Evolutionary conservation across 495 filamentous ascomycete species (phyloP).

Genomic region (Hyaloscypha variabilis): DNA sequence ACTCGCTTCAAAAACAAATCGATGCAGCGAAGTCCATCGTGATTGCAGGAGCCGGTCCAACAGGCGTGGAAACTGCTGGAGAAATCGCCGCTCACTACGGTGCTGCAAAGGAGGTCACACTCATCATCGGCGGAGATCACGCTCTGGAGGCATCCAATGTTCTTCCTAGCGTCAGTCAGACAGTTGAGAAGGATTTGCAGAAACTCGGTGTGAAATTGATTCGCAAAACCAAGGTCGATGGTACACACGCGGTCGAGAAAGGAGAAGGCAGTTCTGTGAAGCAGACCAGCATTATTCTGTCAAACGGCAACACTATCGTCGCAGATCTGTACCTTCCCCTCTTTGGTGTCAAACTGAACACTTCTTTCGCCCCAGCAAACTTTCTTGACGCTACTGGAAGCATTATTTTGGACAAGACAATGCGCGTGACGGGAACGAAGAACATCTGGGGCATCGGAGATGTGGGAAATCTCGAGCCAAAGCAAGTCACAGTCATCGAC

Average conservation of each 20-base stretch:
- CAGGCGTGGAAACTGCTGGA: slow-evolving; percentile 64
- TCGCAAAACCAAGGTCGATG: background rate
- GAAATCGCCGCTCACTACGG: slow-evolving; percentile 54
- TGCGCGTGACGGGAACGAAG: slow-evolving; percentile 35
- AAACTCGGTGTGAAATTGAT: slow-evolving; percentile 5
- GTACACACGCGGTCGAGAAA: background rate
- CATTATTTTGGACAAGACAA: slow-evolving; percentile 35
- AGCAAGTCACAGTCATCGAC: background rate
- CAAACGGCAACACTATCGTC: slow-evolving; percentile 33
- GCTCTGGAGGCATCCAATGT: background rate
- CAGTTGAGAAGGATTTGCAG: background rate
- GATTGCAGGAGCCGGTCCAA: slow-evolving; percentile 65
- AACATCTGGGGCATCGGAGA: slow-evolving; percentile 46
- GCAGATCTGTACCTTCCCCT: slow-evolving; percentile 44
- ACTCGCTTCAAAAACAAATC: slow-evolving; percentile 48
- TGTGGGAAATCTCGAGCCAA: slow-evolving; percentile 13
- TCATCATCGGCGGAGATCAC: background rate
- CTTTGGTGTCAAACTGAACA: slow-evolving; percentile 43
- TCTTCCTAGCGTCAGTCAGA: background rate
- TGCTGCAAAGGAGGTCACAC: slow-evolving; percentile 16
- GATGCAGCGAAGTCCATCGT: slow-evolving; percentile 58
- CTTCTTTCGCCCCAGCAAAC: slow-evolving; percentile 31
- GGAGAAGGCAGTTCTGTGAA: background rate
- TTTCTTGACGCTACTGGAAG: slow-evolving; percentile 36
- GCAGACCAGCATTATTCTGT: background rate